These are phyloP conservation scores for Podospora pseudoanserina DNA, from an alignment of 495 filamentous ascomycete species.

Conservation along the genomic window DNA sequence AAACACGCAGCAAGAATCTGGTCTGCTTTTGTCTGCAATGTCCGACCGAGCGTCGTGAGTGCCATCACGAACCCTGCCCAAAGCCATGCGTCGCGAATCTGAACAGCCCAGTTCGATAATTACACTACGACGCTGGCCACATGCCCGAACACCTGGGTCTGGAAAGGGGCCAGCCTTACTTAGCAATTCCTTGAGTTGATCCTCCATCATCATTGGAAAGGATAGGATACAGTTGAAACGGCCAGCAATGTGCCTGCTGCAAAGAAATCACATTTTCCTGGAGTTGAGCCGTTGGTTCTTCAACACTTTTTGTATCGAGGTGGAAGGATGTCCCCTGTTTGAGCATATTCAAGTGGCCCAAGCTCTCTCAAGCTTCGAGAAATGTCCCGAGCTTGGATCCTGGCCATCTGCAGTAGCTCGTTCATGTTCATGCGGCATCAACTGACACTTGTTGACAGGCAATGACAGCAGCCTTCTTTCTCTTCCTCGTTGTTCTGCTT, in stretches of 20 bases:
- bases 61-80: neutral
- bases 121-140: constrained; percentile 1
- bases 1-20: neutral
- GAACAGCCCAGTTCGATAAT: neutral
- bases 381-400: neutral
- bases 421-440: neutral
- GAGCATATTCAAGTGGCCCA: neutral
- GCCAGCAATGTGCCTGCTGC: neutral
- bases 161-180: neutral
- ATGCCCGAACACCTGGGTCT: constrained; percentile 5
- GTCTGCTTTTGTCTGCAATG: neutral
- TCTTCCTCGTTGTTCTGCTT: neutral
- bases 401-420: neutral
- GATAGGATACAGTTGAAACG: neutral
- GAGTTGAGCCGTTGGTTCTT: neutral
- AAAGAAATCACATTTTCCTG: neutral
- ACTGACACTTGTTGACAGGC: neutral
- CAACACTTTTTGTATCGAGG: neutral
- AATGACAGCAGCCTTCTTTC: neutral
- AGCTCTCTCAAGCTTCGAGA: neutral
- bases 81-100: constrained; percentile 4
- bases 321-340: constrained; percentile 1
- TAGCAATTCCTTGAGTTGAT: neutral
- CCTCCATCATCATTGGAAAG: neutral
- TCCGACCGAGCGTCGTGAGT: constrained; percentile 1